These are phyloP conservation scores for Bryoerythrophyllum caledonicum DNA, from an alignment of 225 moss, liverwort and hornwort species.

Conservation along the genomic window DNA sequence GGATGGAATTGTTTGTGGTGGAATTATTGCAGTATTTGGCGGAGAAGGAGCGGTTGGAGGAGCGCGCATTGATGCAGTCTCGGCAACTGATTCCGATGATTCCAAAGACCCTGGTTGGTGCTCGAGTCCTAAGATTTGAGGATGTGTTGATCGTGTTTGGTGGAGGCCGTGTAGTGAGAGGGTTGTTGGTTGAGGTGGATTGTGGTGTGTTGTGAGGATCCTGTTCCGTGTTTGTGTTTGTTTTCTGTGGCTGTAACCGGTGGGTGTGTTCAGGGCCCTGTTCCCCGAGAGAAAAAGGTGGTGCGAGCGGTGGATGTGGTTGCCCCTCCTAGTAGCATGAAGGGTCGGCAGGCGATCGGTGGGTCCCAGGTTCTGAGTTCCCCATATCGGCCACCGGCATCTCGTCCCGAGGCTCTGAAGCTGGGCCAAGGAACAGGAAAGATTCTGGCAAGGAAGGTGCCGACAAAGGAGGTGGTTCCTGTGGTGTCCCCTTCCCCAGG, in stretches of 20 bases:
- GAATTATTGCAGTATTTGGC: conserved; percentile 52
- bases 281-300: conserved; percentile 83
- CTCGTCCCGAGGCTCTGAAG: conserved; percentile 80
- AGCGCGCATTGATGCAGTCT: conserved; percentile 69
- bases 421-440: conserved; percentile 66
- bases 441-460: conserved; percentile 72
- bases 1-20: not conserved
- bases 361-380: conserved; percentile 69
- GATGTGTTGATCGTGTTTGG: not conserved
- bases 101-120: conserved; percentile 84
- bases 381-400: conserved; percentile 76
- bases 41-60: conserved; percentile 86
- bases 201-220: not conserved
- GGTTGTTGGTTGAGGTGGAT: not conserved
- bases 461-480: conserved; percentile 64
- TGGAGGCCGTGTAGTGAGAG: not conserved
- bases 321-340: conserved; percentile 59
- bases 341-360: conserved; percentile 63
- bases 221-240: not conserved
- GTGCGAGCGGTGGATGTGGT: conserved; percentile 80
- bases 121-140: not conserved
- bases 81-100: conserved; percentile 87
- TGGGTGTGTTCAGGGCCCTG: conserved; percentile 40
- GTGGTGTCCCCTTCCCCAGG: conserved; percentile 40
- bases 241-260: not conserved